Evolutionary conservation across 108 stramenopile genomes (phyloP).

Genomic region (Skeletonema tropicum): DNA sequence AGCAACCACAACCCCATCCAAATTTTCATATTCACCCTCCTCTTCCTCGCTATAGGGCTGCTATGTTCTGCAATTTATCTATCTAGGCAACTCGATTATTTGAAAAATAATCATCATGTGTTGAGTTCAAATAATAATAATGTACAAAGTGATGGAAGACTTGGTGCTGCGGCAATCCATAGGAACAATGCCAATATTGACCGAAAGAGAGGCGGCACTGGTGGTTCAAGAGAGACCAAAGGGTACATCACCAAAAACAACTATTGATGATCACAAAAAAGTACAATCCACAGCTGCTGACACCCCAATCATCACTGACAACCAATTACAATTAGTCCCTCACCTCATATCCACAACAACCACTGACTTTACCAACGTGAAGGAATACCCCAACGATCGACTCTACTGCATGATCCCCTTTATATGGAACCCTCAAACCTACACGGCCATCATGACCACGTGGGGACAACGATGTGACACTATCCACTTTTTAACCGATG

Average conservation of each 20-base stretch:
- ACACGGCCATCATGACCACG: slow-evolving; percentile 42
- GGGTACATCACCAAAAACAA: too few relatives aligned
- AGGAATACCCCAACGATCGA: slow-evolving; percentile 20
- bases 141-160: neutral
- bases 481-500: slow-evolving; percentile 47
- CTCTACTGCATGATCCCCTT: slow-evolving; percentile 46
- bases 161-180: neutral
- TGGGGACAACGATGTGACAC: slow-evolving; percentile 51
- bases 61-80: neutral
- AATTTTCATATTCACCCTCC: neutral
- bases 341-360: neutral
- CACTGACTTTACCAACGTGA: neutral
- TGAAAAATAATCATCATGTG: neutral
- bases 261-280: too few relatives aligned
- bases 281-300: too few relatives aligned
- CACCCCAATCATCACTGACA: neutral
- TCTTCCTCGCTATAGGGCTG: neutral
- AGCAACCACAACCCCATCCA: neutral
- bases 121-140: neutral
- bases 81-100: neutral
- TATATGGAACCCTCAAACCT: slow-evolving; percentile 26
- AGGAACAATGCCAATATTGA: neutral
- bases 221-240: too few relatives aligned
- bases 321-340: neutral
- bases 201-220: too few relatives aligned